Conservation (phyloP, 345 rosid species). For the Pugionium cornutum region DNA sequence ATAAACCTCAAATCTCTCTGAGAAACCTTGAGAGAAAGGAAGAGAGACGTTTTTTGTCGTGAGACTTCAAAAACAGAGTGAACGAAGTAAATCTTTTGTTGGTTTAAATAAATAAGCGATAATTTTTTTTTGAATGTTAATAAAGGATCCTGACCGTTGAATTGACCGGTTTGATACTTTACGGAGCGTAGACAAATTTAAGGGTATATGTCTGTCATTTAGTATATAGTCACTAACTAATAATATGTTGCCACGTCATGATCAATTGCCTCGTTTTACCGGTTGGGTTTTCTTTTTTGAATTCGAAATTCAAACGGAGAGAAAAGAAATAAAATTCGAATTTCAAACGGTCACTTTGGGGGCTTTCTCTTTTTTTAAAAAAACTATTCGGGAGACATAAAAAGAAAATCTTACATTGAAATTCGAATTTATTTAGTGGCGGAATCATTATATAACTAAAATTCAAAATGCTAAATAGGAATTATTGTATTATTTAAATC, state of each 20-base stretch:
- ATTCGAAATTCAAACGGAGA: conserved; percentile 42
- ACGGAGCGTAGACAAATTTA: conserved; percentile 35
- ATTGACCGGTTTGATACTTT: conserved; percentile 11
- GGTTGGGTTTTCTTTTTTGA: conserved; percentile 28
- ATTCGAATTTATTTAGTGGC: too few relatives aligned
- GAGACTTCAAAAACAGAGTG: conserved; percentile 22
- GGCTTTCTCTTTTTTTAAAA: conserved; percentile 5
- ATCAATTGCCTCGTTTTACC: not conserved
- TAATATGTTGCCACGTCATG: conserved; percentile 5
- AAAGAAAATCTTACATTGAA: too few relatives aligned
- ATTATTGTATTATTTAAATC: too few relatives aligned
- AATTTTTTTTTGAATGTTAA: conserved; percentile 7
- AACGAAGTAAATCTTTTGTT: conserved; percentile 10
- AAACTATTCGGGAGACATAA: too few relatives aligned
- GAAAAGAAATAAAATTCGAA: conserved; percentile 29
- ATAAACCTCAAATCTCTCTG: not conserved
- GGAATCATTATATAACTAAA: too few relatives aligned
- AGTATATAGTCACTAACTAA: not conserved
- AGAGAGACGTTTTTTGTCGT: not conserved
- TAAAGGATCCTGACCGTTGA: conserved; percentile 30
- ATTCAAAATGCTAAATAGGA: too few relatives aligned
- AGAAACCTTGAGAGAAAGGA: conserved; percentile 17
- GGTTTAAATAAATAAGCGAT: conserved; percentile 2
- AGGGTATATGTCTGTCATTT: conserved; percentile 2
- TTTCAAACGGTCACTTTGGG: conserved; percentile 42